These are phyloP conservation scores for Entrophospora sp. DNA, from an alignment of 192 early-diverging fungal species.

Conservation along the genomic window DNA sequence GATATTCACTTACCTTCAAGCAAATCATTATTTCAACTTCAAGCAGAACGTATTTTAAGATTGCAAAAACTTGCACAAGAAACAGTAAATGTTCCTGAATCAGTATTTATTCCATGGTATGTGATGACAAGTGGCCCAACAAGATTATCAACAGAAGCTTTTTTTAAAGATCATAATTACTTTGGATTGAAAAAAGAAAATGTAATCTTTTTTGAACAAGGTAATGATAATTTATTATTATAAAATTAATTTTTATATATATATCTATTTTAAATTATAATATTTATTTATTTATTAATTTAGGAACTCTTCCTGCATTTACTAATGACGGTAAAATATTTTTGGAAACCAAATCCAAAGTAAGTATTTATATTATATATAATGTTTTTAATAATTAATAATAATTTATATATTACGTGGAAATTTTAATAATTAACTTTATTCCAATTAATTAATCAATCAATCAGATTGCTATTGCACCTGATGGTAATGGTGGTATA, in stretches of 20 bases:
- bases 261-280: neutral
- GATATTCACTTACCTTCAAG: slow-evolving; percentile 83
- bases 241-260: neutral
- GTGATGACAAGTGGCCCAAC: slow-evolving; percentile 98
- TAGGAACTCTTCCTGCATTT: slow-evolving; percentile 86
- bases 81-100: slow-evolving; percentile 24
- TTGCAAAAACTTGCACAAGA: slow-evolving; percentile 60
- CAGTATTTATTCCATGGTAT: slow-evolving; percentile 91
- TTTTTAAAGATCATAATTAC: slow-evolving; percentile 73
- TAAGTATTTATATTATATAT: slow-evolving; percentile 71
- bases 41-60: slow-evolving; percentile 85
- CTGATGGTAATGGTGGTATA: slow-evolving; percentile 91
- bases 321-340: slow-evolving; percentile 88
- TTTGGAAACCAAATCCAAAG: slow-evolving; percentile 45
- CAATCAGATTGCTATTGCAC: slow-evolving; percentile 70
- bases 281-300: neutral
- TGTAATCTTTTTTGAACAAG: slow-evolving; percentile 95
- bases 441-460: too few relatives aligned
- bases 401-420: too few relatives aligned
- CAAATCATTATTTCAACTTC: slow-evolving; percentile 87
- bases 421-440: too few relatives aligned
- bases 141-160: slow-evolving; percentile 60
- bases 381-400: slow-evolving; percentile 67
- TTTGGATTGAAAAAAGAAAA: slow-evolving; percentile 83
- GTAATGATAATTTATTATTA: slow-evolving; percentile 24